Evolutionary conservation across 176 grass and related monocot species (phyloP).

Genomic region (Pontederia crassipes): DNA sequence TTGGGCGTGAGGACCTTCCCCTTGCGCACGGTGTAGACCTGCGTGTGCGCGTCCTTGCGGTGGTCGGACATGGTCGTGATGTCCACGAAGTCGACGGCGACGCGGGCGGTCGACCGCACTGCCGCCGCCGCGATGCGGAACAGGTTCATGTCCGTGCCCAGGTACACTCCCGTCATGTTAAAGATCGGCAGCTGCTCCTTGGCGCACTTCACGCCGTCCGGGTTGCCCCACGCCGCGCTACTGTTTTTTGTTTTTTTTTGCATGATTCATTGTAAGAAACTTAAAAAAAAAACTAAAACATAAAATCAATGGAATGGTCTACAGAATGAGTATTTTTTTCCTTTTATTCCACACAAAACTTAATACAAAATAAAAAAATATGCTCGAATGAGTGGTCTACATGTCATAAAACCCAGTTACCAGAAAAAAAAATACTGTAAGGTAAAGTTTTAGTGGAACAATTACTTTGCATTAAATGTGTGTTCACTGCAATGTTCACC

Average conservation of each 20-base stretch:
- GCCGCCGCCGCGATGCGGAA: constrained; percentile 31
- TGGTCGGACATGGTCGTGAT: constrained; percentile 81
- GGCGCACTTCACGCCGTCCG: constrained; percentile 44
- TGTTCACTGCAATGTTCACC: too few relatives aligned
- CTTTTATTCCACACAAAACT: too few relatives aligned
- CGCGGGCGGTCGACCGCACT: constrained; percentile 35
- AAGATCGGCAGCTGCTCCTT: constrained; percentile 54
- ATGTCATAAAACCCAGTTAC: too few relatives aligned
- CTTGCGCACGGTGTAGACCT: constrained; percentile 43
- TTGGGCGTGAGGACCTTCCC: constrained; percentile 51
- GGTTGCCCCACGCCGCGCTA: constrained; percentile 54
- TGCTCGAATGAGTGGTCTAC: too few relatives aligned
- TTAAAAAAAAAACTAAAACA: too few relatives aligned
- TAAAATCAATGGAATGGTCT: too few relatives aligned
- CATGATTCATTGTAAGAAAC: too few relatives aligned
- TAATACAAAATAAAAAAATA: too few relatives aligned
- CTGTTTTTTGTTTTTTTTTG: constrained; percentile 15
- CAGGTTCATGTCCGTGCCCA: constrained; percentile 41
- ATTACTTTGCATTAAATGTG: too few relatives aligned
- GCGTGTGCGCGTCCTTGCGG: constrained; percentile 87
- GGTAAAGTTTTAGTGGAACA: too few relatives aligned
- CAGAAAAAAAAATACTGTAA: too few relatives aligned
- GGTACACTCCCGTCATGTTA: constrained; percentile 38
- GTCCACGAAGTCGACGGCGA: constrained; percentile 52
- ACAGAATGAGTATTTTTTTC: too few relatives aligned